A percentile compares a stretch with the other conserved stretches of the same genome.
Conservation (phyloP, 169 alveolate species). For the Cystoisospora suis region DNA sequence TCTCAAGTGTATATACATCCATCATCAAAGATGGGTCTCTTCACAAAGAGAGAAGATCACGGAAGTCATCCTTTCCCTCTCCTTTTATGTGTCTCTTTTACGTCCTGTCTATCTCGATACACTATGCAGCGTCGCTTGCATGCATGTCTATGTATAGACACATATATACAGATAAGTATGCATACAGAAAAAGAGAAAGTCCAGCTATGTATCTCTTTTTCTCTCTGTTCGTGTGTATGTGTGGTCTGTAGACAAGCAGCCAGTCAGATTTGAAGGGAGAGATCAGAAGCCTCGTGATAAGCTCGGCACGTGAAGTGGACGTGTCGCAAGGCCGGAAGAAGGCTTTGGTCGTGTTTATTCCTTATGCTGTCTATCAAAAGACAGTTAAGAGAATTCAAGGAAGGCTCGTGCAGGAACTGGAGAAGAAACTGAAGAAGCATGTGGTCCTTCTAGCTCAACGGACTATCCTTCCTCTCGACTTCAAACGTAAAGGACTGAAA, state of each 20-base stretch:
- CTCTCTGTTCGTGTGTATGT: not conserved
- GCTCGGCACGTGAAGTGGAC: slow-evolving; percentile 51
- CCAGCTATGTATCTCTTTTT: too few relatives aligned
- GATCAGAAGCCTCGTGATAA: slow-evolving; percentile 36
- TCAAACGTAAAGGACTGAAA: slow-evolving; percentile 84
- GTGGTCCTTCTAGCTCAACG: slow-evolving; percentile 92
- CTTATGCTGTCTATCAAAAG: slow-evolving; percentile 83
- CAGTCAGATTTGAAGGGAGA: slow-evolving; percentile 55
- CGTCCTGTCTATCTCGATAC: too few relatives aligned
- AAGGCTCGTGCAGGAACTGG: slow-evolving; percentile 91
- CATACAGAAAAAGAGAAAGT: too few relatives aligned
- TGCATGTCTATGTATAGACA: too few relatives aligned
- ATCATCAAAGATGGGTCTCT: too few relatives aligned
- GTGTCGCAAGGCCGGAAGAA: slow-evolving; percentile 69
- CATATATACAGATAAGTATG: too few relatives aligned
- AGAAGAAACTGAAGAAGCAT: slow-evolving; percentile 92
- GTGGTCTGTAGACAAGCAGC: slow-evolving; percentile 37
- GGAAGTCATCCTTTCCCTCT: too few relatives aligned
- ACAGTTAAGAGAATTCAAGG: slow-evolving; percentile 88
- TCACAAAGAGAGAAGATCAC: too few relatives aligned
- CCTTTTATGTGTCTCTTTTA: too few relatives aligned
- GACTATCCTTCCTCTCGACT: slow-evolving; percentile 87
- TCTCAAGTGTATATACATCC: too few relatives aligned
- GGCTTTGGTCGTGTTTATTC: slow-evolving; percentile 88
- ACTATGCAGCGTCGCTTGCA: too few relatives aligned